Evolutionary conservation across 1,139 yeast genomes (phyloP).

Genomic region (Debaryomyces singareniensis): DNA sequence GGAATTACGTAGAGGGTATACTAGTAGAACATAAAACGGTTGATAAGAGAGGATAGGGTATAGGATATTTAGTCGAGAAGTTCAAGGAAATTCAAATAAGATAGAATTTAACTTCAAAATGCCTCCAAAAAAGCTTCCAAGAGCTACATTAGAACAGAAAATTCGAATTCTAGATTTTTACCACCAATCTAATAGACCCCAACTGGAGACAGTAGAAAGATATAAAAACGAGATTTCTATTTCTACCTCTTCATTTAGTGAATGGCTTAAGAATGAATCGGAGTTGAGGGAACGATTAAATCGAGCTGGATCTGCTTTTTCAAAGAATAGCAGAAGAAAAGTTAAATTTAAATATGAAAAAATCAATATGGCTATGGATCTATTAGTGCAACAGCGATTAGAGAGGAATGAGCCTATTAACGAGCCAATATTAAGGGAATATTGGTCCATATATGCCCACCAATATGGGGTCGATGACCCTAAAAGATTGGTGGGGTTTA

Average conservation of each 20-base stretch:
- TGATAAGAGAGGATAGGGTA: background rate
- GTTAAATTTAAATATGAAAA: slow-evolving; percentile 49
- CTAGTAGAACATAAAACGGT: background rate
- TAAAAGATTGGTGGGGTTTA: slow-evolving; percentile 45
- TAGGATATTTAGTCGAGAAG: background rate
- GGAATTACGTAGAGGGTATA: slow-evolving; percentile 1
- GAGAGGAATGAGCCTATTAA: slow-evolving; percentile 42
- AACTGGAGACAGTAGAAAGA: slow-evolving; percentile 51
- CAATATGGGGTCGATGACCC: slow-evolving; percentile 57
- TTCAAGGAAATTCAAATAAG: no score
- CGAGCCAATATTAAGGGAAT: slow-evolving; percentile 49
- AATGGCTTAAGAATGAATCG: slow-evolving; percentile 51
- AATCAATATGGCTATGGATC: slow-evolving; percentile 54
- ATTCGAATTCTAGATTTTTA: slow-evolving; percentile 47
- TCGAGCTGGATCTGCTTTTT: slow-evolving; percentile 29
- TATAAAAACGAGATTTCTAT: slow-evolving; percentile 45
- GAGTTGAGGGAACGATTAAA: slow-evolving; percentile 39
- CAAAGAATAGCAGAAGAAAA: slow-evolving; percentile 40
- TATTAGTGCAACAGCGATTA: slow-evolving; percentile 39
- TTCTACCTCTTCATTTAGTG: slow-evolving; percentile 52
- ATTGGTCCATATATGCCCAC: slow-evolving; percentile 52
- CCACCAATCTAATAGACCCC: slow-evolving; percentile 45
- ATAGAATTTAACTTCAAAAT: slow-evolving; percentile 8
- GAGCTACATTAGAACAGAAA: slow-evolving; percentile 57
- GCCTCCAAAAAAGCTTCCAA: slow-evolving; percentile 33